phyloP scores from a whole-genome alignment of 108 stramenopile genomes.

The Conticribra weissflogii region DNA sequence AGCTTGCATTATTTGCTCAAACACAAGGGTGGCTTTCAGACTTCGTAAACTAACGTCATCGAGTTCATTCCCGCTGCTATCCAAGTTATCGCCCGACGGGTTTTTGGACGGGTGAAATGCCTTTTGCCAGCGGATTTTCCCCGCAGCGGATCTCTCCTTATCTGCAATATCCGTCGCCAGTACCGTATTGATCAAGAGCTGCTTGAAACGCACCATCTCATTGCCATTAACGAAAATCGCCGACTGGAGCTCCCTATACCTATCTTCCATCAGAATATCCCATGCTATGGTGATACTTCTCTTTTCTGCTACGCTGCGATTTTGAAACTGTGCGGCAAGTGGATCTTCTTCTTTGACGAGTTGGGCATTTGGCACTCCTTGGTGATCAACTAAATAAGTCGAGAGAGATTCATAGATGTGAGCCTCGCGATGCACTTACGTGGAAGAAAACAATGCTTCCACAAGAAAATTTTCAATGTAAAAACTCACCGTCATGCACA shows the following conservation, averaged over 20 bases:
- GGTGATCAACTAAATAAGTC: slow-evolving; percentile 63
- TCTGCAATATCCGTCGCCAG: slow-evolving; percentile 65
- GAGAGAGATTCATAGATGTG: too few relatives aligned
- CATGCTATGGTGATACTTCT: slow-evolving; percentile 57
- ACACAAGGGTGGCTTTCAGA: slow-evolving; percentile 57
- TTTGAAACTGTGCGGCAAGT: slow-evolving; percentile 29
- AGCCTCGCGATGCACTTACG: too few relatives aligned
- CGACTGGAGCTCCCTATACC: slow-evolving; percentile 36
- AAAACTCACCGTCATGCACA: slow-evolving; percentile 48
- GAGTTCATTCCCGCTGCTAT: not conserved
- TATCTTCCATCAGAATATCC: slow-evolving; percentile 51
- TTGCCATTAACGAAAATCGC: slow-evolving; percentile 36
- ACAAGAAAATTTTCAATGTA: not conserved
- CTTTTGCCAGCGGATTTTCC: slow-evolving; percentile 56
- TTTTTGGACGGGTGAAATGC: slow-evolving; percentile 43
- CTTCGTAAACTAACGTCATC: slow-evolving; percentile 39
- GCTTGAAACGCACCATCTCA: slow-evolving; percentile 56
- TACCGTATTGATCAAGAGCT: slow-evolving; percentile 54
- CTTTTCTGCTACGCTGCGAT: slow-evolving; percentile 55
- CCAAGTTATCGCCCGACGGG: not conserved
- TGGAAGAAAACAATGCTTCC: too few relatives aligned
- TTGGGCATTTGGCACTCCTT: slow-evolving; percentile 57
- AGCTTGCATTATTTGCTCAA: slow-evolving; percentile 65
- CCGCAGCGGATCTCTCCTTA: slow-evolving; percentile 35
- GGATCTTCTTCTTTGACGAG: slow-evolving; percentile 50